phyloP scores from a whole-genome alignment of 1,284 basidiomycete species.

The Peniophora sp. region DNA sequence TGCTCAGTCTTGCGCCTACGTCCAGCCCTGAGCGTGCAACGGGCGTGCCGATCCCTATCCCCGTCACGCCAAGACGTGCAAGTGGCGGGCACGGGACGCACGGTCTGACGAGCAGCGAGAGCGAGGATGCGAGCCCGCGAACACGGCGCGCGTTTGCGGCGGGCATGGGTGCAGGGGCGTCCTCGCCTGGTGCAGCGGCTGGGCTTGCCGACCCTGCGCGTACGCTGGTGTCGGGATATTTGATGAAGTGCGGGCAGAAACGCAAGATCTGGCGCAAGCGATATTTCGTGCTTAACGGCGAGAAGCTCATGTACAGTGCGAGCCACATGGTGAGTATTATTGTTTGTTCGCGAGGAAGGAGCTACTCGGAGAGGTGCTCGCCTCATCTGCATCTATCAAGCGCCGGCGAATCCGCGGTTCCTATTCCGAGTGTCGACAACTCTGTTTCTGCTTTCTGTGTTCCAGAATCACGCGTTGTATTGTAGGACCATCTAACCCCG shows the following conservation, averaged over 20 bases:
- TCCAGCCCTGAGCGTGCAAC: slow-evolving; percentile 42
- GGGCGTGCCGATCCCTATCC: slow-evolving; percentile 36
- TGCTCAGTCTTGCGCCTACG: slow-evolving; percentile 48
- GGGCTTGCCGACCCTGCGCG: slow-evolving; percentile 52
- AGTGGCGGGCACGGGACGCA: slow-evolving; percentile 20
- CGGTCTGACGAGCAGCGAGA: slow-evolving; percentile 63
- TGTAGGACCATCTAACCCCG: background rate
- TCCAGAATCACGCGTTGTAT: too few relatives aligned
- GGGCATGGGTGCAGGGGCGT: slow-evolving; percentile 13
- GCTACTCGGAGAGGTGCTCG: too few relatives aligned
- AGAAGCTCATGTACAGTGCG: slow-evolving; percentile 75
- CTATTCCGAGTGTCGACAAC: too few relatives aligned
- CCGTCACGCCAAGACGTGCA: slow-evolving; percentile 19
- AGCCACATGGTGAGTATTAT: slow-evolving; percentile 76
- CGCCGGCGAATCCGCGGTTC: too few relatives aligned
- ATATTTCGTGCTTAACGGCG: slow-evolving; percentile 82
- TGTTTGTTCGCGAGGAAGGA: slow-evolving; percentile 2
- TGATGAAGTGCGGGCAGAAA: slow-evolving; percentile 95
- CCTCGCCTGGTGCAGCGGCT: slow-evolving; percentile 16
- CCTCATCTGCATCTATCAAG: too few relatives aligned
- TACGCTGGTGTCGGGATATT: slow-evolving; percentile 79
- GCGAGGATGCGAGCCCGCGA: slow-evolving; percentile 52
- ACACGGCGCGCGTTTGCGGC: slow-evolving; percentile 14
- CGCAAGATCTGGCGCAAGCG: slow-evolving; percentile 93
- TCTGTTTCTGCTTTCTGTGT: too few relatives aligned